A percentile compares a stretch with the other conserved stretches of the same genome.
Conservation (phyloP, 768 basidiomycete genomes). For the Megacollybia marginata region DNA sequence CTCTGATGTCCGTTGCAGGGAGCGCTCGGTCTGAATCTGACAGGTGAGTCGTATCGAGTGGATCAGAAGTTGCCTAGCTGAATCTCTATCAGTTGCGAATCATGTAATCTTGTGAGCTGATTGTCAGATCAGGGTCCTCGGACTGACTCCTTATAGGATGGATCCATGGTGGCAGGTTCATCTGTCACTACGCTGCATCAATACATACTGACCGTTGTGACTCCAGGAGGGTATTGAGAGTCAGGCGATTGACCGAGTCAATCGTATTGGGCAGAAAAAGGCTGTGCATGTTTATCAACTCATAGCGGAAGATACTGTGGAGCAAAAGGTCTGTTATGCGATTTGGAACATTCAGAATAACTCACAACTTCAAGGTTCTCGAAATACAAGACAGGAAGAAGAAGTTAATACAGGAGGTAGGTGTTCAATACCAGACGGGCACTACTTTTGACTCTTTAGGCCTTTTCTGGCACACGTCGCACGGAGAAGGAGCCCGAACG, state of each 20-base stretch:
- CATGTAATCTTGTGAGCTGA: constrained; percentile 69
- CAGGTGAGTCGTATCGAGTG: constrained; percentile 26
- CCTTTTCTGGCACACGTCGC: constrained; percentile 76
- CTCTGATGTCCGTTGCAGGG: constrained; percentile 34
- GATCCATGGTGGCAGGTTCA: constrained; percentile 71
- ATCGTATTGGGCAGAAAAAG: constrained; percentile 81
- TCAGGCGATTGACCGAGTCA: constrained; percentile 77
- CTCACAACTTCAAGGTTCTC: constrained; percentile 35
- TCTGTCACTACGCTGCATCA: constrained; percentile 1
- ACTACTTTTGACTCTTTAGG: constrained; percentile 31
- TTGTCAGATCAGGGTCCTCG: neutral
- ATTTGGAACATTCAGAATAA: neutral
- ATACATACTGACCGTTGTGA: neutral
- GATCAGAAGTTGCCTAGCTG: neutral
- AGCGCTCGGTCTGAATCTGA: constrained; percentile 81
- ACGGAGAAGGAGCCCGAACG: constrained; percentile 71
- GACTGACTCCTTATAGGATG: constrained; percentile 1
- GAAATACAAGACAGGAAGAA: constrained; percentile 88
- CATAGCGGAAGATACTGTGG: constrained; percentile 85
- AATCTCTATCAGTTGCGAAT: constrained; percentile 50
- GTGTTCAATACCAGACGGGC: neutral
- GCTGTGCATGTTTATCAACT: constrained; percentile 83
- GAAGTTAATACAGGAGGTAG: constrained; percentile 64
- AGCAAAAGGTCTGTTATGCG: constrained; percentile 52
- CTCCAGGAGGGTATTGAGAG: constrained; percentile 72